Percentiles rank a stretch among this genome's conserved stretches.
Conservation (phyloP, 352 stramenopile genomes). For the Phytophthora palmivora region DNA sequence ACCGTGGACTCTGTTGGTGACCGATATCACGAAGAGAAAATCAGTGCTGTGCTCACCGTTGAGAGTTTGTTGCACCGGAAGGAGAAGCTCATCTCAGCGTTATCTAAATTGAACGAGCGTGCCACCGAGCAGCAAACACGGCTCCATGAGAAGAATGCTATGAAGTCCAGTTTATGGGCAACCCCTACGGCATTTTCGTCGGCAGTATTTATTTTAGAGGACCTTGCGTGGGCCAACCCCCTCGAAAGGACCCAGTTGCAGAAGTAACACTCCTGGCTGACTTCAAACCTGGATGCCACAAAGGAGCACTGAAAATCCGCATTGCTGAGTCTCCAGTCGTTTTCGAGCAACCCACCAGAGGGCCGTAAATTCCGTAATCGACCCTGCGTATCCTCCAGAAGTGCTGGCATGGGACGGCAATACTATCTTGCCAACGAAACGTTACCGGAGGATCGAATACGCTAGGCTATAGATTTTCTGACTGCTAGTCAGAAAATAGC, state of each 20-base stretch:
- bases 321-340: constrained; percentile 67
- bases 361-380: background rate
- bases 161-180: constrained; percentile 36
- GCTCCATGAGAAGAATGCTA: constrained; percentile 20
- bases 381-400: constrained; percentile 16
- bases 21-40: constrained; percentile 46
- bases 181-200: constrained; percentile 38
- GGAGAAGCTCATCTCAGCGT: constrained; percentile 59
- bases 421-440: constrained; percentile 25
- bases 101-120: constrained; percentile 59
- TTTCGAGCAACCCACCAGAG: constrained; percentile 24
- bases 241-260: constrained; percentile 49
- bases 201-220: constrained; percentile 31
- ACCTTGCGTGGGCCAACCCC: constrained; percentile 26
- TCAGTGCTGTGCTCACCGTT: constrained; percentile 52
- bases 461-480: constrained; percentile 72
- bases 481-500: constrained; percentile 50
- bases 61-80: constrained; percentile 77
- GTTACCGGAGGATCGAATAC: constrained; percentile 62
- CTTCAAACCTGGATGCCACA: constrained; percentile 70
- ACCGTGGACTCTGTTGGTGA: background rate
- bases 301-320: constrained; percentile 64
- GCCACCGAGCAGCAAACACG: constrained; percentile 30
- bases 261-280: constrained; percentile 72
- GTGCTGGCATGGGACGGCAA: constrained; percentile 8